phyloP scores from a whole-genome alignment of 2,329 filamentous ascomycete genomes.

The Pyrenochaeta sp. region DNA sequence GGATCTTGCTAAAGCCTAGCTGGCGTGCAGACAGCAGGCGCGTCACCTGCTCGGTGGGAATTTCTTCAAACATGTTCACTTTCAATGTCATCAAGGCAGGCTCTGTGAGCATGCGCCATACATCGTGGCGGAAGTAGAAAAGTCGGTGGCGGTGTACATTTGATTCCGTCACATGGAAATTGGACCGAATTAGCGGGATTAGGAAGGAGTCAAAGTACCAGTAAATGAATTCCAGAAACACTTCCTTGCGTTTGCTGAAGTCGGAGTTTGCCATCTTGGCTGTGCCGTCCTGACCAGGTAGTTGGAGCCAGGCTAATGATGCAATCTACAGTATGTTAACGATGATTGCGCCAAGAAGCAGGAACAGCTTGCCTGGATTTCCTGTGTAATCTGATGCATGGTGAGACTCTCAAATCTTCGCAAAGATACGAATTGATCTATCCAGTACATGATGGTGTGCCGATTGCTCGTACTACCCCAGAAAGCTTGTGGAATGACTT shows the following conservation, averaged over 20 bases:
- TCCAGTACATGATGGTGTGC: slow-evolving; percentile 65
- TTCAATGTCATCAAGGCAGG: slow-evolving; percentile 75
- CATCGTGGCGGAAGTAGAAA: slow-evolving; percentile 94
- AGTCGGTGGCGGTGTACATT: slow-evolving; percentile 78
- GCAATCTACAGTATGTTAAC: slow-evolving; percentile 61
- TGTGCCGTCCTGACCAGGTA: slow-evolving; percentile 53
- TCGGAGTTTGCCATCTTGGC: slow-evolving; percentile 74
- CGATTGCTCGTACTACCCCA: slow-evolving; percentile 77
- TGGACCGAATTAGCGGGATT: slow-evolving; percentile 82
- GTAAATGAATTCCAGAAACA: slow-evolving; percentile 87
- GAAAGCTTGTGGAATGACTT: slow-evolving; percentile 75
- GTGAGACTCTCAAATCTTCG: slow-evolving; percentile 82
- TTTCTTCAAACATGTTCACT: slow-evolving; percentile 77
- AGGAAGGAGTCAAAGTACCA: slow-evolving; percentile 92
- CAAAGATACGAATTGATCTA: slow-evolving; percentile 80
- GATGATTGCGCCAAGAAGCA: slow-evolving; percentile 10
- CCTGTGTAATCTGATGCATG: slow-evolving; percentile 78
- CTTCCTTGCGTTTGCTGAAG: slow-evolving; percentile 74
- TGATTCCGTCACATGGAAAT: slow-evolving; percentile 96
- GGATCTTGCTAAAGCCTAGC: slow-evolving; percentile 79
- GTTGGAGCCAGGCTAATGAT: slow-evolving; percentile 75
- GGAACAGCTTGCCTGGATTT: slow-evolving; percentile 68
- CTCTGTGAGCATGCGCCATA: slow-evolving; percentile 81
- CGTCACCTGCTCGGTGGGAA: slow-evolving; percentile 65
- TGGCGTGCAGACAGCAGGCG: slow-evolving; percentile 66